A percentile compares a stretch with the other conserved stretches of the same genome.
These are phyloP conservation scores for Phoma sp. DNA, from an alignment of 2,329 filamentous ascomycete species.

Conservation along the genomic window DNA sequence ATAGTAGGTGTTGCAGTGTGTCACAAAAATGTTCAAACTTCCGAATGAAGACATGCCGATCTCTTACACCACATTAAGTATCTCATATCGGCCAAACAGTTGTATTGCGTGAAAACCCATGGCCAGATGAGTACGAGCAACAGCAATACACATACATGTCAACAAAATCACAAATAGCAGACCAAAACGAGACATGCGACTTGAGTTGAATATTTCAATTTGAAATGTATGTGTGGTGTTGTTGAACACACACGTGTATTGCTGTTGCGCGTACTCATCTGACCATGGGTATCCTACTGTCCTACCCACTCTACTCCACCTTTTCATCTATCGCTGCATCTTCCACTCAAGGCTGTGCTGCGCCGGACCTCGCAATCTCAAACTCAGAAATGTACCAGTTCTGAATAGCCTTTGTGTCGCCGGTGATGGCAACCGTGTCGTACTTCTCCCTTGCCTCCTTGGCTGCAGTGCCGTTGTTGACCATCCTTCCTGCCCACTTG, in stretches of 20 bases:
- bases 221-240: too few species aligned
- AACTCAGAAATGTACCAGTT: constrained; percentile 54
- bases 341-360: neutral
- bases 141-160: constrained; percentile 3
- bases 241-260: neutral
- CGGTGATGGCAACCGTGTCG: constrained; percentile 56
- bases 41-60: too few species aligned
- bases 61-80: too few species aligned
- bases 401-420: constrained; percentile 57
- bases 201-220: neutral
- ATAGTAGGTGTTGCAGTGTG: too few species aligned
- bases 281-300: neutral
- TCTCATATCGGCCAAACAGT: too few species aligned
- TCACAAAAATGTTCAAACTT: too few species aligned
- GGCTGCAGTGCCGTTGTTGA: constrained; percentile 49
- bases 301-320: neutral
- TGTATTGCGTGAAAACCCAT: neutral
- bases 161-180: neutral
- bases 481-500: constrained; percentile 67
- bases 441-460: constrained; percentile 50
- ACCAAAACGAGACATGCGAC: neutral
- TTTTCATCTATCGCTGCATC: neutral
- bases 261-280: constrained; percentile 1
- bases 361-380: constrained; percentile 23
- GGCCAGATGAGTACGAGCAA: constrained; percentile 3